Evolutionary conservation across 495 filamentous ascomycete genomes (phyloP).

Genomic region (Xylaria scruposa): DNA sequence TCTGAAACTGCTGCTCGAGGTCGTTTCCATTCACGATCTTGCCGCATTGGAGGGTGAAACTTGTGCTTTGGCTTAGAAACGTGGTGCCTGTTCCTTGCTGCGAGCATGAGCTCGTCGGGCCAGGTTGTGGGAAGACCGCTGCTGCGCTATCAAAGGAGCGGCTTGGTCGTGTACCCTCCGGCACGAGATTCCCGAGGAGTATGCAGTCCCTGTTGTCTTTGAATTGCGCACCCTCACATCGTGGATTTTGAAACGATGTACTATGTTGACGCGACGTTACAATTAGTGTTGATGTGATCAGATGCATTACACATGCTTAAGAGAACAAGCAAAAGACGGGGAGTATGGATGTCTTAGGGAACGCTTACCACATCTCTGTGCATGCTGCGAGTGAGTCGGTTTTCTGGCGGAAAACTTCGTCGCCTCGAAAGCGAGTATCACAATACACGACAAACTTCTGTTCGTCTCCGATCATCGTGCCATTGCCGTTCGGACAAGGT

Average conservation of each 20-base stretch:
- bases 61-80: background rate
- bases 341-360: background rate
- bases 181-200: conserved; percentile 31
- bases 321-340: background rate
- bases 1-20: conserved; percentile 42
- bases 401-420: conserved; percentile 34
- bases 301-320: background rate
- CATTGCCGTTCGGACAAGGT: conserved; percentile 44
- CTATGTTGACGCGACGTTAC: background rate
- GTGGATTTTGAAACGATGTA: conserved; percentile 34
- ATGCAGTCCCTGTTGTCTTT: conserved; percentile 32
- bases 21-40: conserved; percentile 42
- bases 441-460: conserved; percentile 47
- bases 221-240: conserved; percentile 43
- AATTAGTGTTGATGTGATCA: background rate
- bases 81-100: conserved; percentile 28
- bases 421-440: conserved; percentile 37
- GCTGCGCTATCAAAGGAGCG: conserved; percentile 40
- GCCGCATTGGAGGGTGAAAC: conserved; percentile 40
- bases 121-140: conserved; percentile 38
- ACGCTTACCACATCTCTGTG: conserved; percentile 42
- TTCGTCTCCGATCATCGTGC: conserved; percentile 39
- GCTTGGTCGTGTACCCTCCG: conserved; percentile 28
- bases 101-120: conserved; percentile 38
- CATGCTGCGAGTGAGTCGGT: conserved; percentile 39